phyloP scores from a whole-genome alignment of 2,329 filamentous ascomycete species.

The Sporothrix protearum region DNA sequence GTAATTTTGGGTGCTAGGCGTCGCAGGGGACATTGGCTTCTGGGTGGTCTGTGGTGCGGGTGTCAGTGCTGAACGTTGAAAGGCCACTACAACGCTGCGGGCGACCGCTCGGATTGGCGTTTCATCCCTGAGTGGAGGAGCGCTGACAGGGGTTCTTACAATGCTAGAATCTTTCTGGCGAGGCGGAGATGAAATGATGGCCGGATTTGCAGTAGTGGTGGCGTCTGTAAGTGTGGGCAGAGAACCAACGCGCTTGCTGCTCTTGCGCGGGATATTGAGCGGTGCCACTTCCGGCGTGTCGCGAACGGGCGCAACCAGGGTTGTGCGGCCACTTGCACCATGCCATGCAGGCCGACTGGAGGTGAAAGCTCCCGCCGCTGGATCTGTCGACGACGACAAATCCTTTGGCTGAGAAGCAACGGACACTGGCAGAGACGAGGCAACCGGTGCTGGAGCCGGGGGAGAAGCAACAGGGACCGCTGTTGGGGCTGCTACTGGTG shows the following conservation, averaged over 20 bases:
- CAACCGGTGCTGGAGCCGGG: neutral
- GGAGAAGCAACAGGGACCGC: neutral
- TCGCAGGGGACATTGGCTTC: neutral
- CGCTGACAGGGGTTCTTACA: constrained; percentile 35
- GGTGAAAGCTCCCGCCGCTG: constrained; percentile 38
- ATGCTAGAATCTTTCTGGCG: constrained; percentile 16
- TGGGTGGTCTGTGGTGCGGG: constrained; percentile 29
- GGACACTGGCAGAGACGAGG: neutral
- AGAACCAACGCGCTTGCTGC: constrained; percentile 41
- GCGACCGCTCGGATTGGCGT: constrained; percentile 33
- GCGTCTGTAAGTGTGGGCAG: constrained; percentile 27
- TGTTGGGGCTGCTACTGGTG: neutral
- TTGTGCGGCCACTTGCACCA: constrained; percentile 65
- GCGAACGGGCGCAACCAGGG: constrained; percentile 60
- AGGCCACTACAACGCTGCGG: constrained; percentile 29
- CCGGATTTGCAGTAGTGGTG: constrained; percentile 6
- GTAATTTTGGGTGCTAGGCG: constrained; percentile 32
- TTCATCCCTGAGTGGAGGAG: constrained; percentile 32
- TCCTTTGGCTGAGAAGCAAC: constrained; percentile 6
- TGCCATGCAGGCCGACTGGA: constrained; percentile 61
- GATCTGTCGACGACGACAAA: constrained; percentile 30
- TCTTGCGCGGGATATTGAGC: constrained; percentile 54
- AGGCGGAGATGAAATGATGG: constrained; percentile 7
- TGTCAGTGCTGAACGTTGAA: constrained; percentile 23
- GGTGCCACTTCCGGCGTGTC: constrained; percentile 57